These are phyloP conservation scores for Echium plantagineum DNA, from an alignment of 257 asterid species.

Conservation along the genomic window DNA sequence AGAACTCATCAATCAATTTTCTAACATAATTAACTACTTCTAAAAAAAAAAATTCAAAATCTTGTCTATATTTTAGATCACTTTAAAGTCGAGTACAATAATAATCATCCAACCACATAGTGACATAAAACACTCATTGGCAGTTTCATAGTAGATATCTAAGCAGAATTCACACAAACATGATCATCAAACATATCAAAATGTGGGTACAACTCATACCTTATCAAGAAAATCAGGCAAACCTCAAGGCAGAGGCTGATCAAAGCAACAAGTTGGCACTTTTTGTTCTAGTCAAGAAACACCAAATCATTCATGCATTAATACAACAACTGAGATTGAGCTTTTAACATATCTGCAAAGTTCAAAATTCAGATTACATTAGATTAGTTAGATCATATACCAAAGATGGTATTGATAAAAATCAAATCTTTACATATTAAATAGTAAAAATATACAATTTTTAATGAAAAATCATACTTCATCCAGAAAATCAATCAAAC, in stretches of 20 bases:
- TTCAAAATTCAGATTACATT: slow-evolving; percentile 38
- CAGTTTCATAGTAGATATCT: slow-evolving; percentile 12
- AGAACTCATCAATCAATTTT: background rate
- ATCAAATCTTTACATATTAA: slow-evolving; percentile 11
- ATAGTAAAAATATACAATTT: slow-evolving; percentile 6
- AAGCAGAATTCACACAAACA: slow-evolving; percentile 1
- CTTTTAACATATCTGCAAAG: slow-evolving; percentile 18
- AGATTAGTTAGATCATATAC: slow-evolving; percentile 10
- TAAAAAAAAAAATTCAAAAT: slow-evolving; percentile 5
- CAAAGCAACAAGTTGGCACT: slow-evolving; percentile 38
- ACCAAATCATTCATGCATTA: slow-evolving; percentile 62
- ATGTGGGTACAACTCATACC: slow-evolving; percentile 26
- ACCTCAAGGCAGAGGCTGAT: slow-evolving; percentile 42
- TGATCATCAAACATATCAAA: slow-evolving; percentile 34
- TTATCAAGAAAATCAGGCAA: slow-evolving; percentile 67
- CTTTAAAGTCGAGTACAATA: slow-evolving; percentile 8
- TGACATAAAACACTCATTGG: slow-evolving; percentile 9
- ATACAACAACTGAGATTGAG: slow-evolving; percentile 29
- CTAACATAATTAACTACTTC: background rate
- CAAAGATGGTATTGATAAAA: slow-evolving; percentile 14
- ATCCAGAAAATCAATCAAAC: slow-evolving; percentile 36
- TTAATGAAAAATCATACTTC: slow-evolving; percentile 14
- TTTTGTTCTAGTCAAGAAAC: slow-evolving; percentile 39
- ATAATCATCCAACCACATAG: slow-evolving; percentile 6
- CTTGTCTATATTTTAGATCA: slow-evolving; percentile 11